Conservation (phyloP, 345 rosid genomes). For the Pistacia integerrima region DNA sequence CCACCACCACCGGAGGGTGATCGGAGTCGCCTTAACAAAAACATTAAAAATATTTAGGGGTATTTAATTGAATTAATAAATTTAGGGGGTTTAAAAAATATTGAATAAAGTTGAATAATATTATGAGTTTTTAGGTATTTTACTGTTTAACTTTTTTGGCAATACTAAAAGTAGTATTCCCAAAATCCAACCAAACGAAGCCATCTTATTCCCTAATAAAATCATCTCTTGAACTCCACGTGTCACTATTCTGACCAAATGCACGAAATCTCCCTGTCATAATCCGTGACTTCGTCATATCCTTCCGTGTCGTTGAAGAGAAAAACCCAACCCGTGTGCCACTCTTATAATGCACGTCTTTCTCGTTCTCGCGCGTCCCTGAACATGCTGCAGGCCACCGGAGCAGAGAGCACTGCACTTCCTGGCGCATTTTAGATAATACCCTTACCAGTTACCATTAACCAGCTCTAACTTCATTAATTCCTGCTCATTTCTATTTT, state of each 20-base stretch:
- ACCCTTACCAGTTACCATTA: no score
- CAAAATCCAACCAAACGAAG: no score
- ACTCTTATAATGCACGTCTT: background rate
- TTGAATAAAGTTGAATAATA: no score
- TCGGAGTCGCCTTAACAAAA: no score
- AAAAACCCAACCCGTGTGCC: background rate
- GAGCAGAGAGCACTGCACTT: background rate
- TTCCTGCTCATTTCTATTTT: background rate
- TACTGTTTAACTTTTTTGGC: no score
- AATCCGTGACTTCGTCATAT: background rate
- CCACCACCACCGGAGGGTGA: no score
- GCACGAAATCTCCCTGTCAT: background rate
- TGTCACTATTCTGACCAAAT: background rate
- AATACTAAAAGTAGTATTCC: no score
- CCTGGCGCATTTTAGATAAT: conserved; percentile 4
- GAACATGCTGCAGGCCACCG: background rate
- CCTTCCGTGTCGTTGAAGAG: background rate
- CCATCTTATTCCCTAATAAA: no score
- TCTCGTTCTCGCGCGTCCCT: background rate
- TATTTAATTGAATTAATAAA: no score
- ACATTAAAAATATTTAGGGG: no score
- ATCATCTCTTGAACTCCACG: background rate
- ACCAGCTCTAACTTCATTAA: background rate
- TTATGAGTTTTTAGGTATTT: no score
- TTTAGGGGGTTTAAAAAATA: no score